Base-by-base conservation (phyloP, 768 basidiomycete species). In the Melanogaster broomeanus region DNA sequence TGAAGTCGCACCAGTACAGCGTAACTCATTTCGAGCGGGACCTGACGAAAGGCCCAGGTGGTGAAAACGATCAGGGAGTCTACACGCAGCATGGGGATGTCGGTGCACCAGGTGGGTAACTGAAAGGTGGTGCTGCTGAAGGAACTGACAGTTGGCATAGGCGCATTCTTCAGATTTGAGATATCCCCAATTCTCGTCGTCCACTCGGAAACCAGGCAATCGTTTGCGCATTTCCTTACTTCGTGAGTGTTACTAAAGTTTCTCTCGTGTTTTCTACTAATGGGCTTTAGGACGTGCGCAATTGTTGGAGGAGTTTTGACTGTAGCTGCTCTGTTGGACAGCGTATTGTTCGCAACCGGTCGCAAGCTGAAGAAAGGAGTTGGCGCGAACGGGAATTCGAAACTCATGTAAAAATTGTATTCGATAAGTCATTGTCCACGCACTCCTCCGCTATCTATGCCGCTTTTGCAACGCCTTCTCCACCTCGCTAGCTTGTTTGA, bases 241-340 rank as follows among this genome's bases (percentile, higher is more conserved):
- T 98, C 95, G 90, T 95, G 64, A 64, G 93, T 79, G 15, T 19
- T 49, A n/a, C 9, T 43, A 30, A 27, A 51, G 11, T 37, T 37
- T 28, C 27, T 31, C 16, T 19, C 15, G 18, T 7, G 15, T 33
- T 27, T 52, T 12, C 45, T 12, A 46, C 22, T 48, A 22, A 52
- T 19, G 22, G 30, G 33, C 31, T 16, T 51, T 28, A 97, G 94
- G 56, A 95, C 94, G 22, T 97, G 94, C 66, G 97, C 97, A 2
- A 98, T 99, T 62, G 87, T 99, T 25, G 97, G 97, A 58, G 97
- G 97, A 60, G 95, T 98, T 4, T 74, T 99, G 53, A 99, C 97
- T 5, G 87, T 99, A 18, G 95, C 94, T 16, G 88, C 90, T 1
- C 73, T 99, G 13, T 58, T 98, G 45, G 97, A 98, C 69, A 83